Evolutionary conservation across 2,329 filamentous ascomycete species (phyloP).

Genomic region (Clonostachys sp.): DNA sequence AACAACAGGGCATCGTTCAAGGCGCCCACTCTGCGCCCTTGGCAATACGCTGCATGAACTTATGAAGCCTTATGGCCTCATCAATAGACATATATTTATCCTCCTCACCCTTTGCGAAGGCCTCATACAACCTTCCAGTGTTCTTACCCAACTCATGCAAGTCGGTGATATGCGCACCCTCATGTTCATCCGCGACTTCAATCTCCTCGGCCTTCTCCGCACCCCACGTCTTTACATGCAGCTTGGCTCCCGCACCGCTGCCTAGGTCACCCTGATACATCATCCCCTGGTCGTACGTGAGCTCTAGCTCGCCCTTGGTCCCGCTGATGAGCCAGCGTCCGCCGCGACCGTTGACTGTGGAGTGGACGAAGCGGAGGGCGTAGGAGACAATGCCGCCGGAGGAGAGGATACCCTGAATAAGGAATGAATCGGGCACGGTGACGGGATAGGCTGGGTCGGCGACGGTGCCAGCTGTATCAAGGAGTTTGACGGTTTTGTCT

Average conservation of each 20-base stretch:
- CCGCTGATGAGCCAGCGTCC: slow-evolving; percentile 29
- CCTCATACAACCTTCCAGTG: not conserved
- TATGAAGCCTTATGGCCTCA: not conserved
- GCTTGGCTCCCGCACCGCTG: slow-evolving; percentile 13
- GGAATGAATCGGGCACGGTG: slow-evolving; percentile 23
- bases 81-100: not conserved
- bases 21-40: not conserved
- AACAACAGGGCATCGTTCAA: not conserved
- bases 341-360: slow-evolving; percentile 10
- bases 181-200: slow-evolving; percentile 12
- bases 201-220: not conserved
- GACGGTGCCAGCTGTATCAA: slow-evolving; percentile 9
- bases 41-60: not conserved
- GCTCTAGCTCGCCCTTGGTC: slow-evolving; percentile 25
- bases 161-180: slow-evolving; percentile 13
- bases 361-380: slow-evolving; percentile 10
- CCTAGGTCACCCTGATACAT: slow-evolving; percentile 19
- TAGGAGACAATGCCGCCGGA: slow-evolving; percentile 21
- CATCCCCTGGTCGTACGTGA: slow-evolving; percentile 20
- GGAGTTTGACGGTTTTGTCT: slow-evolving; percentile 8
- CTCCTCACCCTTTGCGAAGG: not conserved
- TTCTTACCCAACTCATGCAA: slow-evolving; percentile 19
- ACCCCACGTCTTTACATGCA: not conserved
- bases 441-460: slow-evolving; percentile 9
- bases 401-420: slow-evolving; percentile 23